Percentiles rank a stretch among this genome's conserved stretches.
These are phyloP conservation scores for Chamaecrista fasciculata DNA, from an alignment of 306 rosid genomes.

Conservation along the genomic window DNA sequence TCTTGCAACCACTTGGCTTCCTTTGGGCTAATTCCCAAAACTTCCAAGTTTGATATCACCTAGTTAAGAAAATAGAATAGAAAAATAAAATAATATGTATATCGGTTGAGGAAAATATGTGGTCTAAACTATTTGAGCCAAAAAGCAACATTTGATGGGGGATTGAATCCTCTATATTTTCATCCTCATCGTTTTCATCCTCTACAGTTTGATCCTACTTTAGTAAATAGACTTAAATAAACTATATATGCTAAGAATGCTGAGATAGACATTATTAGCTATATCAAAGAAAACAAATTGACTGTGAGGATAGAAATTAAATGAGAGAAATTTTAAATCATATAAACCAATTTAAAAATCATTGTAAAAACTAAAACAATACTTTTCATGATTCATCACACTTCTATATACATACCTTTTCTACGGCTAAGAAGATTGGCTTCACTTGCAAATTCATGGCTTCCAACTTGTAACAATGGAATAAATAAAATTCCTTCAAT, in stretches of 20 bases:
- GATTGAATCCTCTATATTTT: no score
- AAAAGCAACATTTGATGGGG: no score
- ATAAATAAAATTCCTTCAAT: not conserved
- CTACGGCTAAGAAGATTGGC: not conserved
- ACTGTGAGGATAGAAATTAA: no score
- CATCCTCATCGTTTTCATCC: no score
- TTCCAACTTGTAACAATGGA: constrained; percentile 2
- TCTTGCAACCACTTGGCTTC: constrained; percentile 4
- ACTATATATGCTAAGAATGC: no score
- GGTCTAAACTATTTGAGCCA: no score
- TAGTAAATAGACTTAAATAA: no score
- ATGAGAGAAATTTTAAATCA: no score
- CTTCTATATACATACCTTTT: constrained; percentile 6
- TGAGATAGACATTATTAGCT: no score
- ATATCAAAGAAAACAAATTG: no score
- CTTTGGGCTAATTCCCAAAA: not conserved
- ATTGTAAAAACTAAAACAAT: not conserved
- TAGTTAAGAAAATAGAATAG: not conserved
- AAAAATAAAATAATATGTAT: not conserved
- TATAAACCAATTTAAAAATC: not conserved
- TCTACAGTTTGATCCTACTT: no score
- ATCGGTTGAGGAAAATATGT: no score
- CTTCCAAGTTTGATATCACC: constrained; percentile 20
- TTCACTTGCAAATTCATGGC: not conserved
- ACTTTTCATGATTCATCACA: not conserved